Percentiles rank a stretch among this genome's conserved stretches.
Evolutionary conservation across 305 asterid genomes (phyloP).

Genomic region (Rubia peregrina): DNA sequence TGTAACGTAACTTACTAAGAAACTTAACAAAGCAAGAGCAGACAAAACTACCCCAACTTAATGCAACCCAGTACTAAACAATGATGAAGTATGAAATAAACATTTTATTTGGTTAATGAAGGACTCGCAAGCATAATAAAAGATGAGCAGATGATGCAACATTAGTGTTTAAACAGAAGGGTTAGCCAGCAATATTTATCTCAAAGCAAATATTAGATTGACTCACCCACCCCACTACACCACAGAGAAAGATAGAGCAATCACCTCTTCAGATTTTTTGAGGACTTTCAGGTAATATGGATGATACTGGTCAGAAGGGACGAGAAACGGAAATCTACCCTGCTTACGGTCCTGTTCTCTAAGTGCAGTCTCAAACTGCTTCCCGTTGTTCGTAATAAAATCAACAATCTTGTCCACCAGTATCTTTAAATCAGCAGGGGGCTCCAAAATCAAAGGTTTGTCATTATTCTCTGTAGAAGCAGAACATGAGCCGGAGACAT

Average conservation of each 20-base stretch:
- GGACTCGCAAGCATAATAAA: neutral
- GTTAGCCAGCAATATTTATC: neutral
- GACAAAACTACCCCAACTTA: neutral
- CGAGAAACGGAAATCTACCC: constrained; percentile 75
- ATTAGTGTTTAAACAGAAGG: neutral
- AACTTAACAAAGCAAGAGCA: neutral
- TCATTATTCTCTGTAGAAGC: constrained; percentile 33
- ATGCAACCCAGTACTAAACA: no score
- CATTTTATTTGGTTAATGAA: neutral
- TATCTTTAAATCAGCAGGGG: constrained; percentile 69
- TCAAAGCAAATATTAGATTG: neutral
- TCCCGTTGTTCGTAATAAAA: constrained; percentile 63
- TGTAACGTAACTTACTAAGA: neutral
- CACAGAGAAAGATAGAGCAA: constrained; percentile 15
- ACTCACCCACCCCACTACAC: neutral
- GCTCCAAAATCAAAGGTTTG: constrained; percentile 51
- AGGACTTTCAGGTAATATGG: constrained; percentile 64
- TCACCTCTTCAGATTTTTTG: constrained; percentile 61
- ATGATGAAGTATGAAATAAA: neutral
- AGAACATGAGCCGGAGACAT: constrained; percentile 28
- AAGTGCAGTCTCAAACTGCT: constrained; percentile 71
- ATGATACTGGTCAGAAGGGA: constrained; percentile 68
- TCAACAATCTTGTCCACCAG: constrained; percentile 73
- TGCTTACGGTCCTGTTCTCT: constrained; percentile 66
- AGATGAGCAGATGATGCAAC: neutral